phyloP scores from a whole-genome alignment of 495 filamentous ascomycete species.

The Neurospora sp. region DNA sequence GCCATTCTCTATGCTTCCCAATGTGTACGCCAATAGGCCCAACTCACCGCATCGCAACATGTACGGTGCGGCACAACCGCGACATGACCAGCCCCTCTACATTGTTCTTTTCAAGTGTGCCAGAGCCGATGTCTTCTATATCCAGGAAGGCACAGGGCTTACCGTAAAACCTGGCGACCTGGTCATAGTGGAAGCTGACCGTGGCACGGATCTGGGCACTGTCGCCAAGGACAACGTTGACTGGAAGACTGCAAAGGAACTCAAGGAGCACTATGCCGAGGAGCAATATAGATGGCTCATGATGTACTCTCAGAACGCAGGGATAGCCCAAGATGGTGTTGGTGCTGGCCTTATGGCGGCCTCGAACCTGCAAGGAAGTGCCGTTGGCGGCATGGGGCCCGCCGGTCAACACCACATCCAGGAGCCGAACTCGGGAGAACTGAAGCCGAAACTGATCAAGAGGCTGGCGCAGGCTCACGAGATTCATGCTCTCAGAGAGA shows the following conservation, averaged over 20 bases:
- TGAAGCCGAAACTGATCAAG: conserved; percentile 94
- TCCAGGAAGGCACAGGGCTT: conserved; percentile 88
- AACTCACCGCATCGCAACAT: conserved; percentile 48
- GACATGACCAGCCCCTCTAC: conserved; percentile 75
- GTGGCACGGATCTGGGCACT: conserved; percentile 91
- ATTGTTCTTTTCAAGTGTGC: conserved; percentile 94
- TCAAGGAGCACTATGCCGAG: conserved; percentile 80
- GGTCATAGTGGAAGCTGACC: conserved; percentile 95
- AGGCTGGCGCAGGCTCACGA: conserved; percentile 86
- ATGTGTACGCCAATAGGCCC: conserved; percentile 45
- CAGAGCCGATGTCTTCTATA: conserved; percentile 90
- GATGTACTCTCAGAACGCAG: conserved; percentile 82
- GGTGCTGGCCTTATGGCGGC: conserved; percentile 46
- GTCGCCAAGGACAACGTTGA: conserved; percentile 76
- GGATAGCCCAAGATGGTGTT: conserved; percentile 44
- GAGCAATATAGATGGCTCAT: conserved; percentile 96
- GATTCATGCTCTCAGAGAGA: conserved; percentile 75
- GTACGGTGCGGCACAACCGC: conserved; percentile 54
- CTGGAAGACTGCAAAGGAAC: conserved; percentile 70
- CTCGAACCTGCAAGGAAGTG: conserved; percentile 52
- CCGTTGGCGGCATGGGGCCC: conserved; percentile 65
- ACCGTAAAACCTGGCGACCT: conserved; percentile 83
- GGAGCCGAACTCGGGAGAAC: conserved; percentile 60
- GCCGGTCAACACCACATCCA: conserved; percentile 62
- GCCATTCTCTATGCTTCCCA: conserved; percentile 36